Evolutionary conservation across 2,329 filamentous ascomycete genomes (phyloP), one percentile per base, ranked within the genome.

Genomic region (Penicillium polonicum): DNA sequence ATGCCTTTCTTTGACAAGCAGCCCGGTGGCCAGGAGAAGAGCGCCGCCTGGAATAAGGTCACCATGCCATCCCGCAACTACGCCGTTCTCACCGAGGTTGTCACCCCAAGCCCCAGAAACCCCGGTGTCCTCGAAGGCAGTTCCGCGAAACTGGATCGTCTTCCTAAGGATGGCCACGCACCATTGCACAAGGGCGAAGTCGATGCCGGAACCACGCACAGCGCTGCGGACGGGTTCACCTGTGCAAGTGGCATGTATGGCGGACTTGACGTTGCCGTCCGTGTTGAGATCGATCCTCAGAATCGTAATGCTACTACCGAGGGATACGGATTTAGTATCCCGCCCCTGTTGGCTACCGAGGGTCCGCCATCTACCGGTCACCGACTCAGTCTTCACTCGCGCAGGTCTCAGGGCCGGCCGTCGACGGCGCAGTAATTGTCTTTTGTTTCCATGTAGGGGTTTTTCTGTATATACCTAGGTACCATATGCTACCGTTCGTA

Each of bases 41-140:
- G 88, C 4, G 84, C 87, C 1, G 79, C 79, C 43, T 88, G 83
- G 70, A 97, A 97, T 75, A 84, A 90, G 62, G 89, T 91, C 60
- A 97, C 92, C 12, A 97, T 97, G 85, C 85, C 85, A 1, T 84
- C 81, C 50, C 79, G 85, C 53, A 87, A 88, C 72, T 87, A 84
- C 68, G 85, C 85, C 57, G 84, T 84, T 69, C 83, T 88, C 71
- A 81, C 81, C 44, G 84, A 88, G 65, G 74, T 78, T 39, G 68
- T 72, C 33, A 51, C 66, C 8, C 66, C 69, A 6, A 41, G 52
- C 9, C 50, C 61, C 25, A 74, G 67, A 50, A 71, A 66, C 23
- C 23, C 29, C 29, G 29, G 38, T 8, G n/a, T 50, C 10, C 21
- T 44, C 7, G 53, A 64, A 27, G 55, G 38, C n/a, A 60, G 57